These are phyloP conservation scores for Phialophora verrucosa DNA, from an alignment of 2,329 filamentous ascomycete species.

Conservation along the genomic window DNA sequence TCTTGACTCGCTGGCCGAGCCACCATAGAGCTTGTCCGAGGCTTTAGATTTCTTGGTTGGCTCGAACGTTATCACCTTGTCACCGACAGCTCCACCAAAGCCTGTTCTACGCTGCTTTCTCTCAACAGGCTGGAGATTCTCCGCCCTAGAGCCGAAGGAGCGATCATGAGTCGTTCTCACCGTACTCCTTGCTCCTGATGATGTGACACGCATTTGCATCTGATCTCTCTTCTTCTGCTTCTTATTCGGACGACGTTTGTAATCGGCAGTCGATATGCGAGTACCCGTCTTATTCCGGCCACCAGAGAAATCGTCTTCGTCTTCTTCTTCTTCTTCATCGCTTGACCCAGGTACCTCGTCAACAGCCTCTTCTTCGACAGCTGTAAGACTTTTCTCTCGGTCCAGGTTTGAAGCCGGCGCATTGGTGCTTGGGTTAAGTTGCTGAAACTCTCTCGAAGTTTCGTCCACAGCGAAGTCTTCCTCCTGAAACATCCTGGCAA, in stretches of 20 bases:
- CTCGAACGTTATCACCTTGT: constrained; percentile 66
- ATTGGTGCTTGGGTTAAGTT: constrained; percentile 85
- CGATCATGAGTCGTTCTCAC: constrained; percentile 54
- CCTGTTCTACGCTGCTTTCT: constrained; percentile 40
- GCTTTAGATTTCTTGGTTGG: constrained; percentile 53
- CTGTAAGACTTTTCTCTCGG: constrained; percentile 61
- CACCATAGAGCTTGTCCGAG: constrained; percentile 18
- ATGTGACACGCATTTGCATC: constrained; percentile 64
- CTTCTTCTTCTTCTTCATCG: constrained; percentile 47
- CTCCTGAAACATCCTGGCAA: constrained; percentile 87
- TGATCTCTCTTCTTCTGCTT: constrained; percentile 51
- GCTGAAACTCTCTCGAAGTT: constrained; percentile 80
- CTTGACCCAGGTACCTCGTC: constrained; percentile 56
- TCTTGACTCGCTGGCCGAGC: constrained; percentile 40
- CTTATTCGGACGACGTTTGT: constrained; percentile 54
- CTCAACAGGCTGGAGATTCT: constrained; percentile 49
- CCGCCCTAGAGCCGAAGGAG: constrained; percentile 64
- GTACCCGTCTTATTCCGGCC: constrained; percentile 43
- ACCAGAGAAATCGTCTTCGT: constrained; percentile 42
- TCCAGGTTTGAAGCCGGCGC: constrained; percentile 38
- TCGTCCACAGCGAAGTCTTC: constrained; percentile 94
- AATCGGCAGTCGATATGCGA: constrained; percentile 61
- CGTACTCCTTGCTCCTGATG: constrained; percentile 48
- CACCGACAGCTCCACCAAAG: constrained; percentile 50
- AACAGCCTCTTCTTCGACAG: constrained; percentile 66